These are phyloP conservation scores for Sporothrix humicola DNA, from an alignment of 2,329 filamentous ascomycete genomes.

Conservation along the genomic window DNA sequence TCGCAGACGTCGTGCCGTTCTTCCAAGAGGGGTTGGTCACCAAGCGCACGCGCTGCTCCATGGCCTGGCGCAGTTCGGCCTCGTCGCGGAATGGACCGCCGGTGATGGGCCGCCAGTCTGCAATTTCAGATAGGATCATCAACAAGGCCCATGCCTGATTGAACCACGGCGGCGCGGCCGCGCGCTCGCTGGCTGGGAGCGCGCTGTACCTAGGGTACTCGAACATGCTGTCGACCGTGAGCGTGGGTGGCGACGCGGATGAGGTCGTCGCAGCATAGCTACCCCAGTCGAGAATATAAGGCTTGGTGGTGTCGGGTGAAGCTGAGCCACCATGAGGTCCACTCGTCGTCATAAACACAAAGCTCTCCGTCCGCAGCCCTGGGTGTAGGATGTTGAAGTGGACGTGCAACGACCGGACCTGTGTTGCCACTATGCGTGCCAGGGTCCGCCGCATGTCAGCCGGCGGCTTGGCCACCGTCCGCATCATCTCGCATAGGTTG, in stretches of 20 bases:
- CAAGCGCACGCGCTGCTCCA: background rate
- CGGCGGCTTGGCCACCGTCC: background rate
- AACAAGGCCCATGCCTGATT: conserved; percentile 31
- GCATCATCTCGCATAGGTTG: background rate
- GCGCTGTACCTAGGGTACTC: conserved; percentile 16
- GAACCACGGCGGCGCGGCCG: conserved; percentile 12
- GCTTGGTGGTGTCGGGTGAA: background rate
- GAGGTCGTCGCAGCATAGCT: background rate
- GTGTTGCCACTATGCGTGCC: conserved; percentile 20
- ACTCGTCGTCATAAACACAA: conserved; percentile 26
- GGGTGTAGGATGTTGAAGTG: conserved; percentile 33
- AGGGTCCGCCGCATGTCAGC: background rate
- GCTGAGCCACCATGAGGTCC: background rate
- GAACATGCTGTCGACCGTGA: conserved; percentile 21
- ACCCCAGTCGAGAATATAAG: background rate
- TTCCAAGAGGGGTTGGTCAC: conserved; percentile 29
- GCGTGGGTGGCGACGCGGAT: background rate
- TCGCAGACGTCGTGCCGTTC: background rate
- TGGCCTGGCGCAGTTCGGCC: conserved; percentile 6
- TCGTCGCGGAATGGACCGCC: conserved; percentile 1
- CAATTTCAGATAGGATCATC: conserved; percentile 33
- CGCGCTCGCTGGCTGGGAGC: background rate
- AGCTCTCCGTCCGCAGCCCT: conserved; percentile 30
- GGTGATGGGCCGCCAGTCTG: conserved; percentile 28
- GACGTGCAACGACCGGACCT: conserved; percentile 31